Evolutionary conservation across 192 early-diverging fungal genomes (phyloP).

Genomic region (Backusella macrospora): DNA sequence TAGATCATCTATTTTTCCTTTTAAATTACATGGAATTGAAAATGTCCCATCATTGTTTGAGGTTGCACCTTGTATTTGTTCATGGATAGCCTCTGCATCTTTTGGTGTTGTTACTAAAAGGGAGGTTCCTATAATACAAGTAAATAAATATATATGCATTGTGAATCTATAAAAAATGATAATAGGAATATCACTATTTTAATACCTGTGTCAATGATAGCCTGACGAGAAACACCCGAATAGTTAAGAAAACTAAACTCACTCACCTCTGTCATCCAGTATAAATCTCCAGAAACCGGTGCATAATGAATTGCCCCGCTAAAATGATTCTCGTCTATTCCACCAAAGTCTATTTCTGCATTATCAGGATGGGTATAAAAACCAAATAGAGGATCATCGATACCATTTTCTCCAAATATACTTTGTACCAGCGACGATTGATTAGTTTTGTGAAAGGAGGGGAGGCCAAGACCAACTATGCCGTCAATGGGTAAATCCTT

Average conservation of each 20-base stretch:
- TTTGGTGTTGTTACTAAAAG: constrained; percentile 48
- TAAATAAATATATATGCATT: not conserved
- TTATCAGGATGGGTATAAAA: constrained; percentile 25
- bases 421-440: not conserved
- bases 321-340: constrained; percentile 51
- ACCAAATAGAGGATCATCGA: constrained; percentile 19
- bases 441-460: not conserved
- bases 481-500: constrained; percentile 28
- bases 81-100: constrained; percentile 49
- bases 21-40: constrained; percentile 27
- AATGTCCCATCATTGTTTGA: constrained; percentile 27
- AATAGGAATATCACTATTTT: not conserved
- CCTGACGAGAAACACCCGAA: constrained; percentile 25
- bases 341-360: constrained; percentile 48
- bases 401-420: not conserved
- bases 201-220: constrained; percentile 54
- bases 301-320: constrained; percentile 52
- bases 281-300: constrained; percentile 53
- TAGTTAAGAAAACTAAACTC: constrained; percentile 36
- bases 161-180: not conserved
- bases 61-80: constrained; percentile 40
- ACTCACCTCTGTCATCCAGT: constrained; percentile 54
- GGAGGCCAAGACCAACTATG: constrained; percentile 28
- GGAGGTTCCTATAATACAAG: constrained; percentile 37
- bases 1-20: not conserved